Evolutionary conservation across 148 eudicot genomes (phyloP).

Genomic region (Cornus florida): DNA sequence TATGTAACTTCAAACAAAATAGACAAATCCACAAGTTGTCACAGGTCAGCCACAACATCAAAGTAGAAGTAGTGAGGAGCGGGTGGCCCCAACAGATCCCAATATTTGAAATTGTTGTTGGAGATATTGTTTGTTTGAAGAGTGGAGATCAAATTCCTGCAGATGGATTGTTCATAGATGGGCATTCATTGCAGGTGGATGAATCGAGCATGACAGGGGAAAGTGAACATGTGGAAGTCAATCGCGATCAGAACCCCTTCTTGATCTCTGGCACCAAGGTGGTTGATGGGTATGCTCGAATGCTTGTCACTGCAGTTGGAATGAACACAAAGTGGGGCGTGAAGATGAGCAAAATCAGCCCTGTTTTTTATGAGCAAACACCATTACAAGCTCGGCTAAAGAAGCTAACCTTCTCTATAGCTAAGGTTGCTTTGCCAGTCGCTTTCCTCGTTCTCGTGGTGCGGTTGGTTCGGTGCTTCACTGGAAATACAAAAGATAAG

Average conservation of each 20-base stretch:
- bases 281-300: conserved; percentile 18
- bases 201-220: conserved; percentile 9
- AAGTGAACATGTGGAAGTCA: conserved; percentile 19
- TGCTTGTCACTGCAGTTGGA: conserved; percentile 34
- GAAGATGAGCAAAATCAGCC: conserved; percentile 29
- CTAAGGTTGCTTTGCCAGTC: conserved; percentile 31
- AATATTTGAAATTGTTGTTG: conserved; percentile 29
- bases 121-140: conserved; percentile 22
- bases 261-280: conserved; percentile 22
- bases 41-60: conserved; percentile 6
- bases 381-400: conserved; percentile 33
- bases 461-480: conserved; percentile 27
- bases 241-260: conserved; percentile 16
- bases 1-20: conserved; percentile 11
- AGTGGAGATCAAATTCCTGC: conserved; percentile 25
- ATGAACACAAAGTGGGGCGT: conserved; percentile 37
- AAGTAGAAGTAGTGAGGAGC: conserved; percentile 16
- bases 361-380: conserved; percentile 20
- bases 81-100: conserved; percentile 16
- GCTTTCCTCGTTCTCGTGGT: conserved; percentile 34
- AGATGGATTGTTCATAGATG: conserved; percentile 9
- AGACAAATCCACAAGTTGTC: conserved; percentile 5
- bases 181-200: conserved; percentile 5
- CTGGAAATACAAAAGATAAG: conserved; percentile 24
- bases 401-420: conserved; percentile 28